These are phyloP conservation scores for Thalia dealbata DNA, from an alignment of 176 grass and related monocot species.

Conservation along the genomic window DNA sequence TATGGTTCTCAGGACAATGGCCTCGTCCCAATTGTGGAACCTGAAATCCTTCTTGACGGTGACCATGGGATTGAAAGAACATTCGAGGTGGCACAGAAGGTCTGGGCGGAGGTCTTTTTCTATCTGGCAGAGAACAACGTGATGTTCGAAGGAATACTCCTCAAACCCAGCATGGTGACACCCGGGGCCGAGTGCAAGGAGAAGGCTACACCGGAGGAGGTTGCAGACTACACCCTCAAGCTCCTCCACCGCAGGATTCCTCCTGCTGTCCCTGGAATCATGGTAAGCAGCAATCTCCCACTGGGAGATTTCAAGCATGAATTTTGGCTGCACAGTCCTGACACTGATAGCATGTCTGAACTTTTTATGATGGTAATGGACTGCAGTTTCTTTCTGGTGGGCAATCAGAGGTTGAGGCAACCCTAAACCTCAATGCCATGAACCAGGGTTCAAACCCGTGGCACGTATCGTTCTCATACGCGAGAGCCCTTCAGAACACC, in stretches of 20 bases:
- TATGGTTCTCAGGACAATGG: slow-evolving; percentile 3
- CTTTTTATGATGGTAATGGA: background rate
- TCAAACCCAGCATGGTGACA: slow-evolving; percentile 23
- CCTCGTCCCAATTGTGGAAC: slow-evolving; percentile 21
- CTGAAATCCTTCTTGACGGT: slow-evolving; percentile 18
- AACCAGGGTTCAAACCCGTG: slow-evolving; percentile 17
- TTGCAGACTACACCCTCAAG: slow-evolving; percentile 19
- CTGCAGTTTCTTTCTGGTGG: slow-evolving; percentile 19
- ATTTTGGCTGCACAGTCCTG: no score
- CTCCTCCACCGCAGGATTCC: slow-evolving; percentile 16
- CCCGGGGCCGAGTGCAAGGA: slow-evolving; percentile 20
- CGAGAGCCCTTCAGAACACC: slow-evolving; percentile 22
- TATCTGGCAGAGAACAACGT: slow-evolving; percentile 21
- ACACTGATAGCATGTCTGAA: no score
- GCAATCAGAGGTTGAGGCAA: slow-evolving; percentile 23
- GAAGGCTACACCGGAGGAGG: slow-evolving; percentile 9
- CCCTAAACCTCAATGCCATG: slow-evolving; percentile 18
- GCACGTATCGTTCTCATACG: slow-evolving; percentile 17
- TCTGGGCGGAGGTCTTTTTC: slow-evolving; percentile 17
- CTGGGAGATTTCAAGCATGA: background rate
- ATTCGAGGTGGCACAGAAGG: slow-evolving; percentile 20
- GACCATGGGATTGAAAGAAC: slow-evolving; percentile 17
- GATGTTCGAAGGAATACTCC: slow-evolving; percentile 20
- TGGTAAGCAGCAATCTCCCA: background rate
- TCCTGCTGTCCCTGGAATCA: slow-evolving; percentile 17